A percentile compares a stretch with the other conserved stretches of the same genome.
These are phyloP conservation scores for Skeletonema menzelii DNA, from an alignment of 108 stramenopile genomes.

Conservation along the genomic window DNA sequence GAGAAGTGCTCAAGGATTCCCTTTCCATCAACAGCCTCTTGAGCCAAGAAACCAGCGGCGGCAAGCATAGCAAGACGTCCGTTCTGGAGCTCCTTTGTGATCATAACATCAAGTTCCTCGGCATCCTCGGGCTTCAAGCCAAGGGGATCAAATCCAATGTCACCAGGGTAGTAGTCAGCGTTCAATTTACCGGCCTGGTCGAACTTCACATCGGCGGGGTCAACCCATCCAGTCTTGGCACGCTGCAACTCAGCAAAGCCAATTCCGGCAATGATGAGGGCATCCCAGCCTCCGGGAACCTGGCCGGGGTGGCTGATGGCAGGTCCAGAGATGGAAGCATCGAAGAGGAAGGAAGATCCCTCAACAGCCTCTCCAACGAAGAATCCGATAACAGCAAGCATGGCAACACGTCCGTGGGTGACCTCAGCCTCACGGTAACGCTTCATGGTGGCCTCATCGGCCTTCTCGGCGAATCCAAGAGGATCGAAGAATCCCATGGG, in stretches of 20 bases:
- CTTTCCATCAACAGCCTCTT: conserved; percentile 78
- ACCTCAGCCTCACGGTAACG: conserved; percentile 71
- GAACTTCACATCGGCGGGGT: conserved; percentile 37
- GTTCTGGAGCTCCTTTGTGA: conserved; percentile 89
- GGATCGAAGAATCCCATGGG: conserved; percentile 66
- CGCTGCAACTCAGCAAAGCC: conserved; percentile 59
- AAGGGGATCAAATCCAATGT: conserved; percentile 85
- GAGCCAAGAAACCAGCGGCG: conserved; percentile 70
- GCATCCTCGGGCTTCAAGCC: conserved; percentile 69
- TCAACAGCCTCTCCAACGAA: conserved; percentile 69
- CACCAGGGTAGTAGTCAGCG: conserved; percentile 77
- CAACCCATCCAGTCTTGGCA: conserved; percentile 42
- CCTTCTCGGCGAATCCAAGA: conserved; percentile 57
- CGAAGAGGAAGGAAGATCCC: conserved; percentile 69
- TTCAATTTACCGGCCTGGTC: conserved; percentile 53
- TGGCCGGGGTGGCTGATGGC: conserved; percentile 53
- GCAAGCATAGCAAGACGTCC: conserved; percentile 86
- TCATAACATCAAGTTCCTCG: conserved; percentile 57
- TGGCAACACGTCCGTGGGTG: conserved; percentile 66
- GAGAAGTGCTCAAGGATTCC: conserved; percentile 51
- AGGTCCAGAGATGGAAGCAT: conserved; percentile 53
- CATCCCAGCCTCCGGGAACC: conserved; percentile 19
- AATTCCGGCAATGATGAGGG: conserved; percentile 17
- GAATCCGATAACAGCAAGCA: conserved; percentile 55
- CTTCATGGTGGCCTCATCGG: conserved; percentile 48